Base-by-base conservation (phyloP, 768 basidiomycete species). In the Symmetrospora coprosmae region DNA sequence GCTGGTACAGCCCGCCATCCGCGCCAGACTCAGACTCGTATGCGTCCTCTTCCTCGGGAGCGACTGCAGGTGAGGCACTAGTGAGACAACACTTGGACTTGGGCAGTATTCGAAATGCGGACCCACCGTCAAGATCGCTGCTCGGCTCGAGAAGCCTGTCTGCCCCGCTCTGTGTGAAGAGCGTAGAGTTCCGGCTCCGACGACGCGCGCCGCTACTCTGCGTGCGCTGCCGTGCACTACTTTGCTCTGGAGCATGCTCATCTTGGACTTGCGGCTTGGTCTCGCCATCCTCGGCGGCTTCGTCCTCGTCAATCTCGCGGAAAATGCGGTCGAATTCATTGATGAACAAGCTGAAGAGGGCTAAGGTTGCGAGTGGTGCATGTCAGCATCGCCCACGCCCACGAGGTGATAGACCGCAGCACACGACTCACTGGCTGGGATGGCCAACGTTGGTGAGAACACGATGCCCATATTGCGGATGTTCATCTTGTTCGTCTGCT, bases 381-480 rank as follows among this genome's bases (percentile, higher is more conserved):
- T 13, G 51, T 34, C 35, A 34, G 25, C n/a, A 19, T 16, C n/a
- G 28, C 17, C 55, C 8, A 58, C 2, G 5, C 13, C 3, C 8
- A 31, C n/a, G n/a, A 9, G 16, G 49, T 33, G 9, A 50, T 2
- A 7, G 6, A 50, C 31, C 16, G 13, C 16, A 11, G 3, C 8
- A 47, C 33, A 31, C n/a, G 4, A 47, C 55, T 43, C 37, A 58
- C 55, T 88, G 2, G 92, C 92, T n/a, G 92, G 92, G 67, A 99
- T 94, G 41, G 89, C 90, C 13, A 99, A 77, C 0, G 94, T 97
- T 1, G 94, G 94, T 65, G 89, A 91, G 75, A 97, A 96, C 23
- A 97, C 92, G 62, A 99, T 97, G 17, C 92, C 91, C 27, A 99
- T 88, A 71, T 99, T 99, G 45, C 92, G 82, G 81, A 97, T 84